phyloP scores from a whole-genome alignment of 495 filamentous ascomycete species.

The Penicillium daleae region DNA sequence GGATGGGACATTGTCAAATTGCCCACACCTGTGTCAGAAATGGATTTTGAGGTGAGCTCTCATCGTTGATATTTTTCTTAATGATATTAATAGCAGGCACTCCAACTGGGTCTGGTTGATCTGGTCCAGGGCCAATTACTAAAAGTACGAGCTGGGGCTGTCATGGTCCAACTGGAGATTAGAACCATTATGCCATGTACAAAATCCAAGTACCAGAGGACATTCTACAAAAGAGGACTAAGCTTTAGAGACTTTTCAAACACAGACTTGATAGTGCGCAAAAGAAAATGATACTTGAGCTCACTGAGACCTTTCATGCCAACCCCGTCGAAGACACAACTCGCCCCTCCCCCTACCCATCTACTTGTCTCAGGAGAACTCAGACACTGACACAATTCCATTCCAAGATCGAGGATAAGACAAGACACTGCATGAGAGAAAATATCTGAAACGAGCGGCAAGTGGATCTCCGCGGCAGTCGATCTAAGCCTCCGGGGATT shows the following conservation, averaged over 20 bases:
- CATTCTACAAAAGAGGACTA: background rate
- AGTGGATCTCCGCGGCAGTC: slow-evolving; percentile 24
- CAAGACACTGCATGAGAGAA: slow-evolving; percentile 22
- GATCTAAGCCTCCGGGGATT: slow-evolving; percentile 19
- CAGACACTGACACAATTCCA: background rate
- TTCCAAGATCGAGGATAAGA: slow-evolving; percentile 19
- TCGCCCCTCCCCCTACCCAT: slow-evolving; percentile 1
- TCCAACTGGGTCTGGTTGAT: slow-evolving; percentile 20
- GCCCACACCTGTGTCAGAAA: slow-evolving; percentile 18
- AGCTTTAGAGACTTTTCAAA: background rate
- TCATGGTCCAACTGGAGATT: slow-evolving; percentile 15
- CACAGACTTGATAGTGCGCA: background rate
- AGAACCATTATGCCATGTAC: background rate
- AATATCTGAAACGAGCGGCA: slow-evolving; percentile 31
- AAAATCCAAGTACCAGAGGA: background rate
- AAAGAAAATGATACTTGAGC: background rate
- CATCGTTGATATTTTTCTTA: background rate
- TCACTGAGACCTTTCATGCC: background rate
- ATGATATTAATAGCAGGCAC: background rate
- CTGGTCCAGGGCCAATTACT: slow-evolving; percentile 17
- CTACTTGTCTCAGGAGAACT: slow-evolving; percentile 14
- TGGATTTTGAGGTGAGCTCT: slow-evolving; percentile 6
- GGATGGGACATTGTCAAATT: slow-evolving; percentile 32
- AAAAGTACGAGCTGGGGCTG: slow-evolving; percentile 14
- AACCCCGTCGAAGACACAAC: slow-evolving; percentile 10